Evolutionary conservation across 495 filamentous ascomycete species (phyloP).

Genomic region (Xylaria castorea): DNA sequence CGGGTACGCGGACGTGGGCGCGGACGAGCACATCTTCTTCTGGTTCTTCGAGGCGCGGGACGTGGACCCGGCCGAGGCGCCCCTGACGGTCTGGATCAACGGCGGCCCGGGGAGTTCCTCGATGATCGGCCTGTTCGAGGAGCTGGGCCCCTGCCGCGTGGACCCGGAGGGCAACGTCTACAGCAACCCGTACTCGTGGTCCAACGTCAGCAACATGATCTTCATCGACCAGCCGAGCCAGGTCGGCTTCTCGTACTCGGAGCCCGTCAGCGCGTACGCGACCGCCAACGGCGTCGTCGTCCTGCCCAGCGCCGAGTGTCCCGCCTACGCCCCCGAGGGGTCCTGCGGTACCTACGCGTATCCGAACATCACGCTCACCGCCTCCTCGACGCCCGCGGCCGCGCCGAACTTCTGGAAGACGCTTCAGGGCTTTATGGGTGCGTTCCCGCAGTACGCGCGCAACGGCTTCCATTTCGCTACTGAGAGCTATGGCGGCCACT

Average conservation of each 20-base stretch:
- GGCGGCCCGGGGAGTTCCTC: constrained; percentile 63
- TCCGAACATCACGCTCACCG: constrained; percentile 56
- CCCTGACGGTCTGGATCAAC: constrained; percentile 68
- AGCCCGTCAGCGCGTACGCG: constrained; percentile 57
- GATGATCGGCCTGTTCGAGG: constrained; percentile 69
- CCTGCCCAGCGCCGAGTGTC: constrained; percentile 58
- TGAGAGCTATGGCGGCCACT: constrained; percentile 71
- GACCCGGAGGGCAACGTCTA: constrained; percentile 53
- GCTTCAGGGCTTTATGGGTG: constrained; percentile 68
- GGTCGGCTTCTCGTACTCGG: constrained; percentile 66
- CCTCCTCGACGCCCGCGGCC: constrained; percentile 60
- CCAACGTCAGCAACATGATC: constrained; percentile 64
- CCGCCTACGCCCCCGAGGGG: constrained; percentile 55
- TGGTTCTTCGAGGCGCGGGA: constrained; percentile 70
- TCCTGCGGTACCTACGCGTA: constrained; percentile 64
- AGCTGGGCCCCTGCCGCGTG: constrained; percentile 67
- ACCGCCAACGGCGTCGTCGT: constrained; percentile 40
- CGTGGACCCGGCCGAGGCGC: constrained; percentile 58
- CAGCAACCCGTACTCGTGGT: constrained; percentile 67
- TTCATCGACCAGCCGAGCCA: constrained; percentile 67
- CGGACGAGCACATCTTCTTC: constrained; percentile 69
- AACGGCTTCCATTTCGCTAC: constrained; percentile 65
- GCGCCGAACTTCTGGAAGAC: constrained; percentile 67
- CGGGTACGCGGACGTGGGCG: constrained; percentile 69
- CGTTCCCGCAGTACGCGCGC: constrained; percentile 65